These are phyloP conservation scores for Albophoma yamanashiensis DNA, from an alignment of 2,329 filamentous ascomycete genomes.

Conservation along the genomic window DNA sequence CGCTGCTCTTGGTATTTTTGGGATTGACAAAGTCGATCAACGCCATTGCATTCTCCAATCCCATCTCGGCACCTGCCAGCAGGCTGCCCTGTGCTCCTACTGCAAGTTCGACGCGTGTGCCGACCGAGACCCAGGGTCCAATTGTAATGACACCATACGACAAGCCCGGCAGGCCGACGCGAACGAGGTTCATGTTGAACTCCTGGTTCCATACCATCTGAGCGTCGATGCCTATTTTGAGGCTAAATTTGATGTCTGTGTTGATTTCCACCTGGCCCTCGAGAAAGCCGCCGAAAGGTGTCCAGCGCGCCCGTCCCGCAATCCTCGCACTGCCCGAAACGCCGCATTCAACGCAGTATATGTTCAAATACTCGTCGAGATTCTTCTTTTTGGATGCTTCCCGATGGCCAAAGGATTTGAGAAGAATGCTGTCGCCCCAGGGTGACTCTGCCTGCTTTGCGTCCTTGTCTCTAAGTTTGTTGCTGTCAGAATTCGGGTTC, in stretches of 20 bases:
- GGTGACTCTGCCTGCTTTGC: conserved; percentile 13
- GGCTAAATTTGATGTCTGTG: conserved; percentile 12
- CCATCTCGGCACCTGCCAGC: conserved; percentile 19
- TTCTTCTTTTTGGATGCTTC: conserved; percentile 2
- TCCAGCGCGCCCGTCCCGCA: conserved; percentile 14
- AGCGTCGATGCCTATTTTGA: conserved; percentile 21
- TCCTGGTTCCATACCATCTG: conserved; percentile 9
- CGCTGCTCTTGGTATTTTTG: conserved; percentile 7
- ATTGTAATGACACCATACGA: conserved; percentile 14
- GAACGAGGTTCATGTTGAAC: conserved; percentile 11
- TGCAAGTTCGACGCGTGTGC: conserved; percentile 10
- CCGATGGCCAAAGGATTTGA: conserved; percentile 15
- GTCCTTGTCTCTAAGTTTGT: conserved; percentile 7
- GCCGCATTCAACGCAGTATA: conserved; percentile 20
- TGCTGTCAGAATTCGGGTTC: neutral
- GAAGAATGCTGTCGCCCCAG: conserved; percentile 17
- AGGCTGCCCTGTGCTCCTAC: conserved; percentile 13
- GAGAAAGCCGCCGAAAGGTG: conserved; percentile 12
- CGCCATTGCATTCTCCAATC: conserved; percentile 12
- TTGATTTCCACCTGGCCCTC: conserved; percentile 13
- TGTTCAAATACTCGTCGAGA: conserved; percentile 11
- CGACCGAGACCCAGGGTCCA: conserved; percentile 13
- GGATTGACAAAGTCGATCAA: conserved; percentile 13
- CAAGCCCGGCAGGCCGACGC: conserved; percentile 13
- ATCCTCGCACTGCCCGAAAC: conserved; percentile 14